Evolutionary conservation across 2,329 filamentous ascomycete species (phyloP).

Genomic region (Ophiocordyceps sinensis): DNA sequence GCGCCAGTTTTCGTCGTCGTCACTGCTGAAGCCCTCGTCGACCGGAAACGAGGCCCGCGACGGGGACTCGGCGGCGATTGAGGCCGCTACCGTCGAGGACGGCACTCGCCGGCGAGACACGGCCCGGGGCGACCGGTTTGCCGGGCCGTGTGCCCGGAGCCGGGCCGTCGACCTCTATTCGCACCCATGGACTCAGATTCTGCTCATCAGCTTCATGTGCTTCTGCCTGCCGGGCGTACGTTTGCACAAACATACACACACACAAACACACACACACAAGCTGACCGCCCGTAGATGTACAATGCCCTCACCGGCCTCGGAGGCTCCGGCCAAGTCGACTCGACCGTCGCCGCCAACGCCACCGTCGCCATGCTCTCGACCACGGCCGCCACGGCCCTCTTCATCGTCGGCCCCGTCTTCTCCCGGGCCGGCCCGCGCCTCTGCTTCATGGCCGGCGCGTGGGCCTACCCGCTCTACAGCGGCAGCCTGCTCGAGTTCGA

Average conservation of each 20-base stretch:
- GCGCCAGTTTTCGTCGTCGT: no score
- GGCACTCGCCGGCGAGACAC: no score
- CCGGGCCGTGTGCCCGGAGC: neutral
- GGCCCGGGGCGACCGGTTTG: no score
- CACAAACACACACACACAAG: neutral
- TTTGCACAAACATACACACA: no score
- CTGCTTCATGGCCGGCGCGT: conserved; percentile 27
- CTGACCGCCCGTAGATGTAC: conserved; percentile 22
- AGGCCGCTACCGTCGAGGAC: no score
- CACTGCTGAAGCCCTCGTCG: no score
- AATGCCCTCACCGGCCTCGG: conserved; percentile 30
- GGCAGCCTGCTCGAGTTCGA: conserved; percentile 28
- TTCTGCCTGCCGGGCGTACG: conserved; percentile 31
- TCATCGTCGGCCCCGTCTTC: conserved; percentile 28
- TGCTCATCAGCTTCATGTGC: conserved; percentile 32
- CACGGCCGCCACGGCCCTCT: conserved; percentile 26
- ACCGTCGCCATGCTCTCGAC: conserved; percentile 27
- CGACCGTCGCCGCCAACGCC: conserved; percentile 29
- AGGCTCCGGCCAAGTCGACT: conserved; percentile 29
- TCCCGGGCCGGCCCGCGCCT: conserved; percentile 24
- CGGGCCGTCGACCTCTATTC: conserved; percentile 17
- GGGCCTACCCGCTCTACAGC: conserved; percentile 30
- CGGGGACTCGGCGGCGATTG: no score
- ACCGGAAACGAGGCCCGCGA: no score
- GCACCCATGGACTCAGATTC: conserved; percentile 31